Conservation (phyloP, 1,284 basidiomycete species). For the Rhodotorula sp. region DNA sequence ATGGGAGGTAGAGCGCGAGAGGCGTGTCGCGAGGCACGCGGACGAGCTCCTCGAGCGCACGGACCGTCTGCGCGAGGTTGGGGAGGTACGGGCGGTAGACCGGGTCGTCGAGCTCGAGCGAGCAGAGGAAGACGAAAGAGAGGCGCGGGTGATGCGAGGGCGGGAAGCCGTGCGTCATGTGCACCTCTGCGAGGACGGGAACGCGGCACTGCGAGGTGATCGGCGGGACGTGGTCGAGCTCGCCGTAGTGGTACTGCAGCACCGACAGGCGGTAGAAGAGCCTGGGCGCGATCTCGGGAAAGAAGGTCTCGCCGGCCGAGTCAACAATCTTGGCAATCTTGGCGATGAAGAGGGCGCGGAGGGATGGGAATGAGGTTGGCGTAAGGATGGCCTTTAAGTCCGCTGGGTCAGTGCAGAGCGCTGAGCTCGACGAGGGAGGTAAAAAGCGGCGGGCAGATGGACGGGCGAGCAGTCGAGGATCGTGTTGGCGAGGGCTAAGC, state of each 20-base stretch:
- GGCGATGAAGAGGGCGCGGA: no score
- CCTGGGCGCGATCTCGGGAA: background rate
- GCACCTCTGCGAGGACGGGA: no score
- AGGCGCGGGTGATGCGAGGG: background rate
- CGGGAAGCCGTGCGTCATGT: no score
- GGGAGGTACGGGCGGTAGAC: no score
- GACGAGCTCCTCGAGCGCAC: background rate
- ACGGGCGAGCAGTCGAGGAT: background rate
- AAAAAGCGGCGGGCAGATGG: background rate
- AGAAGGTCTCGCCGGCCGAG: background rate
- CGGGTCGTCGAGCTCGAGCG: background rate
- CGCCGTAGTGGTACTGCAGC: background rate
- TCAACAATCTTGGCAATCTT: no score
- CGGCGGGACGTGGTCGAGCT: background rate
- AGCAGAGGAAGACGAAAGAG: background rate
- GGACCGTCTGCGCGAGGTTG: background rate
- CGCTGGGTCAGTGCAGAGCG: background rate
- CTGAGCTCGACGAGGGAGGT: background rate
- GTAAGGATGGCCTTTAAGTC: background rate
- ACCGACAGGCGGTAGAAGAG: background rate
- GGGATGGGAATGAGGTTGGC: background rate
- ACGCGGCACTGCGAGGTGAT: no score
- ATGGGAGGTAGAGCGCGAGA: background rate
- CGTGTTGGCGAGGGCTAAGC: background rate
- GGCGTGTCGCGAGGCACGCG: background rate